Evolutionary conservation across 192 early-diverging fungal genomes (phyloP).

Genomic region (Coemansia sp.): DNA sequence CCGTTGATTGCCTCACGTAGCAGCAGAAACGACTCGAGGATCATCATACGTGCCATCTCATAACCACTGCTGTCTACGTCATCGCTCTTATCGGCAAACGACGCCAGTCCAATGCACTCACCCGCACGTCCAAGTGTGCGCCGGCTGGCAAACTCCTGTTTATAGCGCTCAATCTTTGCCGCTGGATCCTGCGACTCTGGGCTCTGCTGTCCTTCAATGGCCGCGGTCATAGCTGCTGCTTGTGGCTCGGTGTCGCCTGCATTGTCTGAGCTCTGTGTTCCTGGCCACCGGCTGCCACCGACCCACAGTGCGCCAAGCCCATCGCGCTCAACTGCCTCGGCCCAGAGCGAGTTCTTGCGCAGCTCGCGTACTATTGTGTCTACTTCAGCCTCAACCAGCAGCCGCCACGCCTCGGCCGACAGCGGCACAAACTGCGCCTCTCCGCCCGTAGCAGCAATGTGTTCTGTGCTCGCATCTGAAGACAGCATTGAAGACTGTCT

Average conservation of each 20-base stretch:
- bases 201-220: background rate
- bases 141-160: conserved; percentile 35
- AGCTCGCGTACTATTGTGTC: conserved; percentile 54
- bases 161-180: conserved; percentile 21
- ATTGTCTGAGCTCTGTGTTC: conserved; percentile 4
- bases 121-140: conserved; percentile 48
- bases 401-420: conserved; percentile 44
- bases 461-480: conserved; percentile 11
- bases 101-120: conserved; percentile 41
- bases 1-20: conserved; percentile 47
- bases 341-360: conserved; percentile 52
- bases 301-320: conserved; percentile 54
- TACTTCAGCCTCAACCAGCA: conserved; percentile 50
- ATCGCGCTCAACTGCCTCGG: conserved; percentile 41
- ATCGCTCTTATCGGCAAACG: conserved; percentile 35
- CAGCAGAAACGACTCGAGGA: conserved; percentile 45
- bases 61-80: conserved; percentile 32
- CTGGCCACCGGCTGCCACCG: conserved; percentile 49
- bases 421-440: conserved; percentile 17
- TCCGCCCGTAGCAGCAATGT: background rate
- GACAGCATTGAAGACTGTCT: conserved; percentile 14
- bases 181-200: background rate
- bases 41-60: conserved; percentile 27
- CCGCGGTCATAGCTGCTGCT: background rate
- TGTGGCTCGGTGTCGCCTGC: background rate